Percentiles rank a stretch among this genome's conserved stretches.
Conservation (phyloP, 73 alveolate genomes). For the Stentor coeruleus region DNA sequence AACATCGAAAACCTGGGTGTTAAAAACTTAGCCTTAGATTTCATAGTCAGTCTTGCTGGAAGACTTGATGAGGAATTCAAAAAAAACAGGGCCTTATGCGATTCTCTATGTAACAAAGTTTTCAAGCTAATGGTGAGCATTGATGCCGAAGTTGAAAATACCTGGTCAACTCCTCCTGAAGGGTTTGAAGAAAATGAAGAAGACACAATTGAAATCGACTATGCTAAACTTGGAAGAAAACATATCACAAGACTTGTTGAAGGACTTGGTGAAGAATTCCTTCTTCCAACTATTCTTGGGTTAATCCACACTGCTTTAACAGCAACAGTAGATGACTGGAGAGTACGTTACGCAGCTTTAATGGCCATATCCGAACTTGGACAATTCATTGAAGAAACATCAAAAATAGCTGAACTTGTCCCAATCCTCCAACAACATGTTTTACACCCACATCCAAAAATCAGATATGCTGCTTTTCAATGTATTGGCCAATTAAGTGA, state of each 20-base stretch:
- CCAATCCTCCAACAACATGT: slow-evolving; percentile 51
- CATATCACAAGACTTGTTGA: slow-evolving; percentile 73
- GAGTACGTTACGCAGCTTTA: slow-evolving; percentile 61
- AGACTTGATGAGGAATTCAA: slow-evolving; percentile 43
- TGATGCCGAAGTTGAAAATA: slow-evolving; percentile 56
- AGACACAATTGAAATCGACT: slow-evolving; percentile 55
- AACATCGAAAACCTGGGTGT: slow-evolving; percentile 52
- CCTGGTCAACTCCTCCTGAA: slow-evolving; percentile 64
- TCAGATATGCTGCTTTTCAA: slow-evolving; percentile 88
- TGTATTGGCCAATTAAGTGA: slow-evolving; percentile 75
- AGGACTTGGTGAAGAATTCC: slow-evolving; percentile 64
- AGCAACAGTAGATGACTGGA: slow-evolving; percentile 54
- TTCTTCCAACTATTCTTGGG: slow-evolving; percentile 48
- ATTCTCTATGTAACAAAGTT: slow-evolving; percentile 34
- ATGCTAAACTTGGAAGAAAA: slow-evolving; percentile 60
- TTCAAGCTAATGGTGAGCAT: slow-evolving; percentile 58
- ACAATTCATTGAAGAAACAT: slow-evolving; percentile 56
- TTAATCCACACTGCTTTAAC: slow-evolving; percentile 37
- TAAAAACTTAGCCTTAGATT: slow-evolving; percentile 59
- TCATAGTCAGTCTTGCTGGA: slow-evolving; percentile 56
- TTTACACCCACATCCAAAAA: slow-evolving; percentile 58
- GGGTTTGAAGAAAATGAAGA: slow-evolving; percentile 71
- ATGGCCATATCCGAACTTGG: slow-evolving; percentile 67
- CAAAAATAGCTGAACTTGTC: slow-evolving; percentile 49
- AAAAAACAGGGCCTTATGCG: slow-evolving; percentile 40